phyloP scores from a whole-genome alignment of 2,329 filamentous ascomycete species.

The Fusarium cyanostomum region DNA sequence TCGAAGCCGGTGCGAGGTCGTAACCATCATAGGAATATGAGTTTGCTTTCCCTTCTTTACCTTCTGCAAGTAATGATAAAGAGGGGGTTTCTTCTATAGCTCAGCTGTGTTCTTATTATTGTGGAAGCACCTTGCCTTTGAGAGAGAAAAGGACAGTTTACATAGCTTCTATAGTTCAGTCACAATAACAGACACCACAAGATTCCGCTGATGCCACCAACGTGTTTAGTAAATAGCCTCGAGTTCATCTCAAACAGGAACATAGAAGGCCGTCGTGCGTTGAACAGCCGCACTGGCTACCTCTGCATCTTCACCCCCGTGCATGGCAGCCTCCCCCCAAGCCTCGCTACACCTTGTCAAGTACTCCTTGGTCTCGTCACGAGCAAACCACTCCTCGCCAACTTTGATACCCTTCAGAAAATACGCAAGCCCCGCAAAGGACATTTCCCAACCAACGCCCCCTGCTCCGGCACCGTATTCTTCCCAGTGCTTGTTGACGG shows the following conservation, averaged over 20 bases:
- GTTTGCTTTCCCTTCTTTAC: too few species aligned
- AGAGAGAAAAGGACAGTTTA: too few species aligned
- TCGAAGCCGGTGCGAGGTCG: too few species aligned
- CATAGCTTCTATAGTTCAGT: too few species aligned
- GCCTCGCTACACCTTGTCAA: background rate
- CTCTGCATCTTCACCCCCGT: background rate
- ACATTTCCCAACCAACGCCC: slow-evolving; percentile 2
- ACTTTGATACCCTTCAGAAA: background rate
- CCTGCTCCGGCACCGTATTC: slow-evolving; percentile 1
- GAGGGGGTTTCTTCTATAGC: too few species aligned
- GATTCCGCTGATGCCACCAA: background rate
- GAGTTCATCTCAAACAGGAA: background rate
- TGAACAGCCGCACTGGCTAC: background rate
- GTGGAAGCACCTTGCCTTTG: too few species aligned
- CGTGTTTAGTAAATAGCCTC: background rate
- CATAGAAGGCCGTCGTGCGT: background rate
- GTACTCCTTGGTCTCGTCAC: background rate
- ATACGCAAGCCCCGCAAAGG: background rate
- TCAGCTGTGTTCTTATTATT: too few species aligned
- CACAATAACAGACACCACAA: too few species aligned
- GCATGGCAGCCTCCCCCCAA: background rate
- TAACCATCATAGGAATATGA: too few species aligned
- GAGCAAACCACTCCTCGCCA: background rate
- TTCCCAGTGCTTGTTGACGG: background rate
- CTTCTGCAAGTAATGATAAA: too few species aligned